Base-by-base conservation (phyloP, 495 filamentous ascomycete genomes). In the Tuber aestivum region DNA sequence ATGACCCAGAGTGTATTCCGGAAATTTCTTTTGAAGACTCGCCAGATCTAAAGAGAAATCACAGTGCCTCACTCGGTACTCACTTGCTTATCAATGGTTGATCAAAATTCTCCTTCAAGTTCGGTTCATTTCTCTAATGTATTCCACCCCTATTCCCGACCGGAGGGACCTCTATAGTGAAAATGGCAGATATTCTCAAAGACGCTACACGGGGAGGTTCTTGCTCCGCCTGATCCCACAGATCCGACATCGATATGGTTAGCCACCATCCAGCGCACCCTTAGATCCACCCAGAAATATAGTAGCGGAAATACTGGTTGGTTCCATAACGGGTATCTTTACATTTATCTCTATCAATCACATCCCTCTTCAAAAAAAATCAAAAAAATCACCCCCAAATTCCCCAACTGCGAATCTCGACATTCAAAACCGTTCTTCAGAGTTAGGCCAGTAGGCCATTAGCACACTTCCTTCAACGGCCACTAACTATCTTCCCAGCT, bases 31-130 rank as follows among this genome's bases (percentile, higher is more conserved):
- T 20, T 23, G 21, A 48, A 7, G 21, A 23, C 45, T 21, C 18
- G 16, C 45, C 8, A 48, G 45, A 48, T 48, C 4, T 16, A 20
- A 48, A 48, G 45, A 23, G 45, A 23, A 48, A 23, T 70, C 76
- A 78, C 12, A 42, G 21, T 32, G 41, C 72, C 76, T 78, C 76
- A 78, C 76, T 78, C 74, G 74, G 73, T 18, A 10, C 7, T 40
- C 2, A 40, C 38, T 40, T 7, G 9, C 0, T 65, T n/a, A 50
- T 8, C 20, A 45, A 45, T 4, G 44, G 44, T 45, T 45, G 3
- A 3, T 45, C 44, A 21, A 7, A 21, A 4, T 21, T 6, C 4
- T 45, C 20, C 20, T 45, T 45, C 16, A 45, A 6, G 16, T 18
- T 45, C 44, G 44, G 16, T 21, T 21, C 44, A 21, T 0, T 2